Evolutionary conservation across 768 basidiomycete genomes (phyloP).

Genomic region (Artomyces pyxidatus): DNA sequence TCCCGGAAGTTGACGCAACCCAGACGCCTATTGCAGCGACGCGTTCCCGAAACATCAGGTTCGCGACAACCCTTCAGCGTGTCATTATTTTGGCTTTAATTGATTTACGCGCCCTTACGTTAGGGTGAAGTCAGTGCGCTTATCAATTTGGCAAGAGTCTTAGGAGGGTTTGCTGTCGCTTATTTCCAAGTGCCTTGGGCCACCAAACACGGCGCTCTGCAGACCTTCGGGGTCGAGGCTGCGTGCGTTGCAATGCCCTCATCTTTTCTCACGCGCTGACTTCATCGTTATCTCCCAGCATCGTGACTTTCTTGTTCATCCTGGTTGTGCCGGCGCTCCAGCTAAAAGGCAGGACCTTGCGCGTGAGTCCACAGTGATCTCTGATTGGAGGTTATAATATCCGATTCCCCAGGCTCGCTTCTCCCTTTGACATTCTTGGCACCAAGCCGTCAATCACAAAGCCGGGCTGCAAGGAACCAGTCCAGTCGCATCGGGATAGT

Average conservation of each 20-base stretch:
- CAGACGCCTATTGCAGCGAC: constrained; percentile 41
- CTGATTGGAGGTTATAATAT: not conserved
- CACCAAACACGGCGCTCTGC: constrained; percentile 45
- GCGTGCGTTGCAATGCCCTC: constrained; percentile 31
- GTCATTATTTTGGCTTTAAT: not conserved
- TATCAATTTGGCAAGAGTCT: constrained; percentile 46
- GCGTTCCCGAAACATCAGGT: constrained; percentile 37
- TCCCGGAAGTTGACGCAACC: not conserved
- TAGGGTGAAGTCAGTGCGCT: constrained; percentile 56
- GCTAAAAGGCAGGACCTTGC: constrained; percentile 34
- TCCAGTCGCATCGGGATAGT: no score
- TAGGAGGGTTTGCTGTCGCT: constrained; percentile 55
- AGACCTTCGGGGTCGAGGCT: constrained; percentile 55
- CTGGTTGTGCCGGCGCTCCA: constrained; percentile 44
- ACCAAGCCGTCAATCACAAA: no score
- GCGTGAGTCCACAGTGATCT: constrained; percentile 28
- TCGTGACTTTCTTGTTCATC: constrained; percentile 41
- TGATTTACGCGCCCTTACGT: not conserved
- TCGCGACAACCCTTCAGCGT: not conserved
- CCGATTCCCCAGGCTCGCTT: not conserved
- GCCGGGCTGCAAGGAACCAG: no score
- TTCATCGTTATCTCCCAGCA: constrained; percentile 19
- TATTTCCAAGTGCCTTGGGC: constrained; percentile 65
- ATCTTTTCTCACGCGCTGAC: not conserved
- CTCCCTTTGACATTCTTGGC: no score